Percentiles rank a stretch among this genome's conserved stretches.
Evolutionary conservation across 176 grass and related monocot genomes (phyloP).

Genomic region (Oryza meridionalis): DNA sequence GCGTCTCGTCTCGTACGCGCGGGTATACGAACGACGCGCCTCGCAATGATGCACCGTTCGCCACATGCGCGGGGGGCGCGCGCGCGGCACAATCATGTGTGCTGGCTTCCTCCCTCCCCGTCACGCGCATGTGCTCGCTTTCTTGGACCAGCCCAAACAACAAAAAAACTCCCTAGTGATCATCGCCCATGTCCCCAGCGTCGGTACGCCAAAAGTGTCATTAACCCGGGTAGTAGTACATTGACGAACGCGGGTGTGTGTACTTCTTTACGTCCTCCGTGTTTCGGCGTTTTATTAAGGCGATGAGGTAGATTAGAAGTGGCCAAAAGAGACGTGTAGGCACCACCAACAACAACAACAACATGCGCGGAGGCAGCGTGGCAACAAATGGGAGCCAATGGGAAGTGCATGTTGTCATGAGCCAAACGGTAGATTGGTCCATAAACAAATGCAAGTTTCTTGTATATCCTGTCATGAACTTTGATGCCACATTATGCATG

Average conservation of each 20-base stretch:
- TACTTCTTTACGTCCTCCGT: neutral
- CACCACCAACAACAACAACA: neutral
- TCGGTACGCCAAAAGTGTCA: neutral
- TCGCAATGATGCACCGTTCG: conserved; percentile 11
- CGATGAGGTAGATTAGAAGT: neutral
- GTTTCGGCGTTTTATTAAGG: neutral
- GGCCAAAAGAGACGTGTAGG: neutral
- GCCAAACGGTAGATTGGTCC: conserved; percentile 1
- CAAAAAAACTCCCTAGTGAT: neutral
- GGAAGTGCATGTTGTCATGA: conserved; percentile 15
- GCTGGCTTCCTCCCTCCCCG: conserved; percentile 31
- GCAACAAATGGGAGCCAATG: neutral
- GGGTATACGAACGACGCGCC: neutral
- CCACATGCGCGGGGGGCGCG: conserved; percentile 20
- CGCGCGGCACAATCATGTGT: conserved; percentile 42
- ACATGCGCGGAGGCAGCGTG: neutral
- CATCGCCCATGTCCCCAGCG: conserved; percentile 8
- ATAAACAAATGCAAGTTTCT: neutral
- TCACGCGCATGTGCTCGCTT: conserved; percentile 53
- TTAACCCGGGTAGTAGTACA: neutral
- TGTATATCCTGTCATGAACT: conserved; percentile 8
- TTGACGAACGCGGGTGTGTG: neutral
- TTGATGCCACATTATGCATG: conserved; percentile 13
- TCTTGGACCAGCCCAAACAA: conserved; percentile 4
- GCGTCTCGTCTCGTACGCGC: neutral